A percentile compares a stretch with the other conserved stretches of the same genome.
phyloP scores from a whole-genome alignment of 768 basidiomycete genomes.

The Xerocomellus intermedius region DNA sequence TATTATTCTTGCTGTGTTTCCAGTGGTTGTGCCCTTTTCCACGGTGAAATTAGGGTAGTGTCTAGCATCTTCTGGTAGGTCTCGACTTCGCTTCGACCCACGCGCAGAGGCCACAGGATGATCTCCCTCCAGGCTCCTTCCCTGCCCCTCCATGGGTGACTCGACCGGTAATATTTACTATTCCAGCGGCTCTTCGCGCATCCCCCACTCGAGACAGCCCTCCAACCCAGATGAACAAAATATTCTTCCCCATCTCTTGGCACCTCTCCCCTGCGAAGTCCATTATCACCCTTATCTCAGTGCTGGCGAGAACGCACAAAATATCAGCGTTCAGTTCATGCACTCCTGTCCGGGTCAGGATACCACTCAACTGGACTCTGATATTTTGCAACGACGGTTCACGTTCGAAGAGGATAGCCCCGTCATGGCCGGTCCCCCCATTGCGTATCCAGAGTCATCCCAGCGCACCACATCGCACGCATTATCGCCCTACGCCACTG shows the following conservation, averaged over 20 bases:
- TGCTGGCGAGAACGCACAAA: constrained; percentile 16
- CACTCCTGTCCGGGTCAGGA: constrained; percentile 22
- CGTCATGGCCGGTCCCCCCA: background rate
- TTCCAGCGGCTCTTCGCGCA: constrained; percentile 10
- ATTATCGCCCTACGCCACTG: constrained; percentile 15
- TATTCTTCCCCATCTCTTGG: constrained; percentile 18
- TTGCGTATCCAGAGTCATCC: constrained; percentile 30
- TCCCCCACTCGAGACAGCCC: constrained; percentile 9
- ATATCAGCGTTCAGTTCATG: constrained; percentile 34
- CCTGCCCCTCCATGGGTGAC: constrained; percentile 21
- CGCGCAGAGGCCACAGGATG: constrained; percentile 20
- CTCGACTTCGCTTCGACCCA: constrained; percentile 3
- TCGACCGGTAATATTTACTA: constrained; percentile 15
- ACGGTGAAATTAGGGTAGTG: constrained; percentile 25
- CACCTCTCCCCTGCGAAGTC: constrained; percentile 14
- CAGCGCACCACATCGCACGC: constrained; percentile 30
- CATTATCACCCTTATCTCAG: constrained; percentile 16
- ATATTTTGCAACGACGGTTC: constrained; percentile 22
- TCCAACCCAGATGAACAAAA: constrained; percentile 16
- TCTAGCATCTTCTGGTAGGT: constrained; percentile 22
- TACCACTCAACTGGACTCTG: constrained; percentile 24
- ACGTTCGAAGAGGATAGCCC: constrained; percentile 5
- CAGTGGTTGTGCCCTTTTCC: constrained; percentile 25
- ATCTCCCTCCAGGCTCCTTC: constrained; percentile 14
- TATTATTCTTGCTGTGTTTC: constrained; percentile 13